Evolutionary conservation across 306 rosid genomes (phyloP).

Genomic region (Prunus fruticosa): DNA sequence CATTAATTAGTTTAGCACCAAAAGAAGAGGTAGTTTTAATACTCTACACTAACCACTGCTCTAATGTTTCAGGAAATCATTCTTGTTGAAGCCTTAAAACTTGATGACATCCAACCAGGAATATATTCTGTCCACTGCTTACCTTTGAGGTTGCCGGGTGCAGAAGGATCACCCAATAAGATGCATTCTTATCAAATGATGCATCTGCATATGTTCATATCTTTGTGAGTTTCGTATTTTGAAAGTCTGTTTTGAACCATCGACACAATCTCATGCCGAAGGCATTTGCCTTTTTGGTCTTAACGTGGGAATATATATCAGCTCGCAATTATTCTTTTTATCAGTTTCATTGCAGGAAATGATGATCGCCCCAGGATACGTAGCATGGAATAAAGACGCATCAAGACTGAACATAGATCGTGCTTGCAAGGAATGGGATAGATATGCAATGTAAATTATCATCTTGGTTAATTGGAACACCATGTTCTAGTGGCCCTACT

Average conservation of each 20-base stretch:
- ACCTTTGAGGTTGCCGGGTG: conserved; percentile 83
- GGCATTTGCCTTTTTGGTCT: background rate
- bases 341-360: conserved; percentile 17
- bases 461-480: background rate
- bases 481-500: no score
- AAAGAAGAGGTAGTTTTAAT: background rate
- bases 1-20: background rate
- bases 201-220: conserved; percentile 7
- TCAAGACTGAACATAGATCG: background rate
- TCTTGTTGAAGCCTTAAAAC: conserved; percentile 85
- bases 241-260: background rate
- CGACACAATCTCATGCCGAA: background rate
- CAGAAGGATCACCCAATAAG: conserved; percentile 92
- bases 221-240: background rate
- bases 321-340: background rate
- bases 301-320: background rate
- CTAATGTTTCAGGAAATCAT: conserved; percentile 64
- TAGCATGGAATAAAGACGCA: background rate
- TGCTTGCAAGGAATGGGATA: background rate
- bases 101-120: conserved; percentile 68
- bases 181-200: conserved; percentile 75
- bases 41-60: conserved; percentile 17
- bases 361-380: background rate
- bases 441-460: background rate
- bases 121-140: conserved; percentile 72